A percentile compares a stretch with the other conserved stretches of the same genome.
Evolutionary conservation across 2,329 filamentous ascomycete genomes (phyloP).

Genomic region (Aurifilum marmelostoma): DNA sequence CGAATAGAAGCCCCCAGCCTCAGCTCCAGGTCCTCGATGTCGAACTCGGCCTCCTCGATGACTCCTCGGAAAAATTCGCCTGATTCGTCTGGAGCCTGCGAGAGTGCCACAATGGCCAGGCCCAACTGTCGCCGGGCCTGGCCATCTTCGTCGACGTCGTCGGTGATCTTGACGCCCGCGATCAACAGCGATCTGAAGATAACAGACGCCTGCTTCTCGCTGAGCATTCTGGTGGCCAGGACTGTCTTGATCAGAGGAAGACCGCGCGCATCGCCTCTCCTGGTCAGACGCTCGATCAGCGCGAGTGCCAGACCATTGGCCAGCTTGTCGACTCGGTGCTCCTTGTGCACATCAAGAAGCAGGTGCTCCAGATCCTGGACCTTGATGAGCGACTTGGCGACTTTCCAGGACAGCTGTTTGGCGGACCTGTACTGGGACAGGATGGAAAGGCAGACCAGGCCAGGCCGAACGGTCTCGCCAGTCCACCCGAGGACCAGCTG

Average conservation of each 20-base stretch:
- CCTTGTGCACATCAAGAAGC: conserved; percentile 63
- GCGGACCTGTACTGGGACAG: conserved; percentile 78
- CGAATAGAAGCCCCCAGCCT: conserved; percentile 73
- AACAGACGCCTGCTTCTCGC: conserved; percentile 64
- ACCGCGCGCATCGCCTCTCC: conserved; percentile 60
- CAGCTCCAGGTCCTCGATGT: conserved; percentile 76
- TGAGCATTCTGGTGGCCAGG: conserved; percentile 62
- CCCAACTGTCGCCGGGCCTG: conserved; percentile 66
- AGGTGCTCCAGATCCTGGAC: conserved; percentile 62
- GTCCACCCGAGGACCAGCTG: conserved; percentile 80
- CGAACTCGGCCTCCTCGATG: conserved; percentile 68
- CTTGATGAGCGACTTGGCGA: conserved; percentile 70
- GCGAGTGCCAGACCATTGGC: conserved; percentile 73
- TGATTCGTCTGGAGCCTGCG: conserved; percentile 59
- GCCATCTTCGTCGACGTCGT: conserved; percentile 56
- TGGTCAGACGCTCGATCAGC: conserved; percentile 63
- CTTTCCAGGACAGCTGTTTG: conserved; percentile 68
- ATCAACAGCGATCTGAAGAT: conserved; percentile 68
- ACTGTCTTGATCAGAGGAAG: conserved; percentile 65
- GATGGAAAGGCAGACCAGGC: conserved; percentile 78
- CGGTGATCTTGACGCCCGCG: conserved; percentile 60
- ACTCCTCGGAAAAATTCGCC: conserved; percentile 69
- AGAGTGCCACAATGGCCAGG: conserved; percentile 67
- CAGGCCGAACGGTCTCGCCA: conserved; percentile 70
- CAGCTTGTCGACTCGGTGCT: conserved; percentile 71